Conservation (phyloP, 441 rosid genomes). For the Rhodomyrtus psidioides region DNA sequence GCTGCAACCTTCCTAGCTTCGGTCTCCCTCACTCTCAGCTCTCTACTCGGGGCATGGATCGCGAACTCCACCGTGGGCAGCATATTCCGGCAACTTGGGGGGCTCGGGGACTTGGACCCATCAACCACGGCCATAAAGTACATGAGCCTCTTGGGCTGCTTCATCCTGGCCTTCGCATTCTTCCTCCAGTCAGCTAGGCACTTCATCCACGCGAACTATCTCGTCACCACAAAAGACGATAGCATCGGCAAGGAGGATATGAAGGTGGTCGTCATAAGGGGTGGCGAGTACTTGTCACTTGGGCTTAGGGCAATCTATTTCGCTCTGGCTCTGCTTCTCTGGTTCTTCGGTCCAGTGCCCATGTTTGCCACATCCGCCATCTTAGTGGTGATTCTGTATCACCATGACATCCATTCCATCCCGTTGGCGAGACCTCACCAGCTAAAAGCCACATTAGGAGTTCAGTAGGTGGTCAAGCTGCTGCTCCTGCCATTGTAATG, state of each 20-base stretch:
- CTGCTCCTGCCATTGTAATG: background rate
- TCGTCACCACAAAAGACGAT: slow-evolving; percentile 39
- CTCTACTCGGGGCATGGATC: slow-evolving; percentile 7
- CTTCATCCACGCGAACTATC: slow-evolving; percentile 55
- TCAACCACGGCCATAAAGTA: background rate
- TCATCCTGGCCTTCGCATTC: slow-evolving; percentile 2
- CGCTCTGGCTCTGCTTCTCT: slow-evolving; percentile 51
- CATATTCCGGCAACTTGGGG: background rate
- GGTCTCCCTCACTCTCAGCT: slow-evolving; percentile 1
- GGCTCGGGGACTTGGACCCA: background rate
- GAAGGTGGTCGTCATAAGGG: slow-evolving; percentile 36
- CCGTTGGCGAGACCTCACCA: slow-evolving; percentile 25
- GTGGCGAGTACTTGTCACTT: slow-evolving; percentile 57
- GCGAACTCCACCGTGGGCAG: background rate
- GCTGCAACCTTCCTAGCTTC: slow-evolving; percentile 4
- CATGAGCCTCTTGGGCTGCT: background rate
- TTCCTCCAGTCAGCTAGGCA: slow-evolving; percentile 18
- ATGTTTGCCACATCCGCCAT: slow-evolving; percentile 51
- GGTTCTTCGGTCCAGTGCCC: slow-evolving; percentile 82
- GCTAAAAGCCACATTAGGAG: background rate
- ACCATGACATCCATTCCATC: slow-evolving; percentile 39
- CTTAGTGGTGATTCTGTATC: slow-evolving; percentile 37
- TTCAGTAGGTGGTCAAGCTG: slow-evolving; percentile 9
- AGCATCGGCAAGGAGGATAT: slow-evolving; percentile 28
- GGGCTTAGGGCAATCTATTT: slow-evolving; percentile 63